Percentiles rank a stretch among this genome's conserved stretches.
Evolutionary conservation across 176 grass and related monocot genomes (phyloP).

Genomic region (Sorghum bicolor): Sorghum_bicolor_NCBIv3 NC_012875.2:60551001-60551500

Average conservation of each 20-base stretch:
- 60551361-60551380: not conserved
- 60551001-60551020: not conserved
- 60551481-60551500: not conserved
- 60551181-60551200: not conserved
- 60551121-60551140: too few relatives aligned
- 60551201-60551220: not conserved
- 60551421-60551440: too few relatives aligned
- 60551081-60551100: too few relatives aligned
- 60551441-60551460: not conserved
- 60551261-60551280: not conserved
- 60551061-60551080: too few relatives aligned
- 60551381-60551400: not conserved
- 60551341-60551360: not conserved
- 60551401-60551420: too few relatives aligned
- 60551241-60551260: too few relatives aligned
- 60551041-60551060: too few relatives aligned
- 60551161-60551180: not conserved
- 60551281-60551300: not conserved
- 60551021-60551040: not conserved
- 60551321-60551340: not conserved
- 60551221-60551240: not conserved
- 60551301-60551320: not conserved
- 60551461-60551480: not conserved
- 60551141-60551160: not conserved
- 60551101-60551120: too few relatives aligned